Evolutionary conservation across 768 basidiomycete species (phyloP).

Genomic region (Grammothele lineata): DNA sequence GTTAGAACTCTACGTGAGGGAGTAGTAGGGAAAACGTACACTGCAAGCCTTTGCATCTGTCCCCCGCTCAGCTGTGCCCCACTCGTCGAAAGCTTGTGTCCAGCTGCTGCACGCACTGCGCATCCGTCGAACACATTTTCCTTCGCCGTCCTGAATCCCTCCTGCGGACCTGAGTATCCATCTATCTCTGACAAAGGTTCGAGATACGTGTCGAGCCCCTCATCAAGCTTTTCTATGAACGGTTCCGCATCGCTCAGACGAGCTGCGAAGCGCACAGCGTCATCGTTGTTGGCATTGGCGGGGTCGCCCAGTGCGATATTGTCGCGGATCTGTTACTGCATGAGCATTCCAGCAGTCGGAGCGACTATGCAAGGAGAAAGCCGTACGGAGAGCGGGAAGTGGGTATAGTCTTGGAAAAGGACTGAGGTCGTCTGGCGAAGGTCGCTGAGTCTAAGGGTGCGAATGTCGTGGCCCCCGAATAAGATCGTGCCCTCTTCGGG

Average conservation of each 20-base stretch:
- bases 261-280: conserved; percentile 60
- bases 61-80: background rate
- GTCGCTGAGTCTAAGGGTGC: conserved; percentile 51
- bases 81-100: conserved; percentile 30
- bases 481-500: conserved; percentile 63
- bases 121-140: conserved; percentile 51
- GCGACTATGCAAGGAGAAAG: background rate
- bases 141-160: conserved; percentile 56
- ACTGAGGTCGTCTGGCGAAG: conserved; percentile 59
- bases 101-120: conserved; percentile 38
- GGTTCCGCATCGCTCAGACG: conserved; percentile 62
- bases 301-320: conserved; percentile 76
- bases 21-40: background rate
- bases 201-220: conserved; percentile 66
- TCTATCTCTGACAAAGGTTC: conserved; percentile 60
- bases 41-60: conserved; percentile 2
- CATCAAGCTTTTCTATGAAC: conserved; percentile 57
- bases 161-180: conserved; percentile 56
- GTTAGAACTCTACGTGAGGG: background rate
- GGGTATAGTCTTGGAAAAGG: conserved; percentile 78
- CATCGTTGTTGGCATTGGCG: conserved; percentile 42
- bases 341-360: background rate
- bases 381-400: conserved; percentile 69
- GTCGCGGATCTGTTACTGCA: conserved; percentile 51
- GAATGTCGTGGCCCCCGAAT: conserved; percentile 57